phyloP scores from a whole-genome alignment of 148 eudicot species.

The Rhododendron molle region DNA sequence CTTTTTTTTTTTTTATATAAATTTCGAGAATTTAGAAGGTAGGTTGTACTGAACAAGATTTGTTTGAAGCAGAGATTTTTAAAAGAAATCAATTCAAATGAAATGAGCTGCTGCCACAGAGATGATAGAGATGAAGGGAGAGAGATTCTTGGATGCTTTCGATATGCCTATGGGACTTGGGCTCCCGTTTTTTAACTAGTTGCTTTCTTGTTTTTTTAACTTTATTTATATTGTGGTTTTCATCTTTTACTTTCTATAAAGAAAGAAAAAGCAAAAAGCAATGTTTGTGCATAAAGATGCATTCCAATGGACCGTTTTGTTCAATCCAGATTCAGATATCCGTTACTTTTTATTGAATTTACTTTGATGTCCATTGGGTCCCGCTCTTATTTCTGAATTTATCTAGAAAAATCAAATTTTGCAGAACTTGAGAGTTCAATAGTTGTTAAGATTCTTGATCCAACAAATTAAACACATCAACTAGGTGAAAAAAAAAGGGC shows the following conservation, averaged over 20 bases:
- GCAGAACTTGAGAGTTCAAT: not conserved
- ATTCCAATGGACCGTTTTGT: not conserved
- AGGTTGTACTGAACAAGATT: not conserved
- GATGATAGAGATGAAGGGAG: not conserved
- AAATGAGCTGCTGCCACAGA: not conserved
- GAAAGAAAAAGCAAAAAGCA: constrained; percentile 15
- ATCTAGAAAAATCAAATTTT: not conserved
- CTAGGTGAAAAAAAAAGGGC: no score
- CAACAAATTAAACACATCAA: no score
- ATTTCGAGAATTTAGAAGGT: constrained; percentile 3
- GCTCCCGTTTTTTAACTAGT: not conserved
- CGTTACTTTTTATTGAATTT: not conserved
- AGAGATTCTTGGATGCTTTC: constrained; percentile 8
- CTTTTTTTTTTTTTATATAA: not conserved
- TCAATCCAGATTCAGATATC: not conserved
- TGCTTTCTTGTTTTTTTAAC: not conserved
- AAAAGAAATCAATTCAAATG: not conserved
- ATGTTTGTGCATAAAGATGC: constrained; percentile 7
- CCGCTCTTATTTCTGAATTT: not conserved
- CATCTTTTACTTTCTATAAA: constrained; percentile 10
- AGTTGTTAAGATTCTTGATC: not conserved
- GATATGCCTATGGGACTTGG: not conserved
- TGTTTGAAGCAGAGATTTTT: not conserved
- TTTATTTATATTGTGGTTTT: constrained; percentile 6
- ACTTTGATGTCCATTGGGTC: not conserved